Evolutionary conservation across 2,329 filamentous ascomycete genomes (phyloP), one percentile per base, ranked within the genome.

Genomic region (Aspergillus sp.): DNA sequence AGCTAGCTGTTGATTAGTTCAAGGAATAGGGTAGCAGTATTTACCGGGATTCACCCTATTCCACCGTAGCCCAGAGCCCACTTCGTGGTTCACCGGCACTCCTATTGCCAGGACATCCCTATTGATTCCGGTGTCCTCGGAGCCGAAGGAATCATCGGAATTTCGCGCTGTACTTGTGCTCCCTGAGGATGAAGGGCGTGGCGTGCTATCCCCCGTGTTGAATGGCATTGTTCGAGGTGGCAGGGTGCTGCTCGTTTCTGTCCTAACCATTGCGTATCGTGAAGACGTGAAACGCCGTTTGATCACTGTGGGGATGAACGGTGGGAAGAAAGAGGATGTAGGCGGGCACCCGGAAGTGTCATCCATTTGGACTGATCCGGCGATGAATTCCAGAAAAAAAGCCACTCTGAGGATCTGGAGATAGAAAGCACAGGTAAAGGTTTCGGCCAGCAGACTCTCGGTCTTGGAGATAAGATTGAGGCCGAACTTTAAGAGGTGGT

Each of bases 41-140:
- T 22, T 66, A 75, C 73, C 73, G 30, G 71, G 69, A 40, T 65
- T 61, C 15, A 74, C 67, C 34, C 71, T 65, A 57, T 75, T 73
- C 73, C 72, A 75, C 42, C 62, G 65, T 48, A 75, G 41, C 1
- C 72, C 72, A 0, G 72, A 73, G 15, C 64, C 64, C 6, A 57
- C 61, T 54, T 74, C 72, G 51, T 72, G 72, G 34, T 67, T 66
- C 5, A 59, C 50, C 42, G 34, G 59, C 51, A 40, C 37, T 15
- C 42, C 61, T 47, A 41, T 17, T 8, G 13, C 30, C 54, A n/a
- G 56, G 40, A 45, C 46, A 61, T 47, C 63, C 46, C 13, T 34
- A 51, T 30, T 45, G 9, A 7, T 27, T 19, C 34, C 61, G 57
- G 27, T 54, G 41, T 47, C 47, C 17, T 66, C 62, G 9, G 67